Evolutionary conservation across 352 stramenopile genomes (phyloP).

Genomic region (Phytopythium montanum): DNA sequence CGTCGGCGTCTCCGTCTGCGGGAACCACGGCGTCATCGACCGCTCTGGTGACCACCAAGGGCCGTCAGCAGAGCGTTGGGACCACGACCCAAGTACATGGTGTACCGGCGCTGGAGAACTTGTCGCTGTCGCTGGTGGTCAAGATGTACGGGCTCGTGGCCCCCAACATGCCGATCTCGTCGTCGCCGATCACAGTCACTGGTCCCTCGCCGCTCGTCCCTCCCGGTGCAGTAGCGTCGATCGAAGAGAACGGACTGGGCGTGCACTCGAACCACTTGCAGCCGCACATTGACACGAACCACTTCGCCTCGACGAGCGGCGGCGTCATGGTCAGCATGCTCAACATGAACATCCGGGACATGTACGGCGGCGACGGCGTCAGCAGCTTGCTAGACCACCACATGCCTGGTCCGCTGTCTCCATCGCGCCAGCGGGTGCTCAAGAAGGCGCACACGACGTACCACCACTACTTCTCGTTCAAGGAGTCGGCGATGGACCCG

Average conservation of each 20-base stretch:
- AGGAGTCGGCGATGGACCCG: slow-evolving; percentile 79
- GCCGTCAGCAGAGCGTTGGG: background rate
- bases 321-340: slow-evolving; percentile 75
- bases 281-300: slow-evolving; percentile 50
- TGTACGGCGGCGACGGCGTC: slow-evolving; percentile 67
- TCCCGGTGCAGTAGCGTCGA: slow-evolving; percentile 24
- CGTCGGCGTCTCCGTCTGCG: slow-evolving; percentile 13
- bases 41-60: slow-evolving; percentile 33
- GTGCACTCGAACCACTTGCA: slow-evolving; percentile 13
- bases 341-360: slow-evolving; percentile 79
- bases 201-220: slow-evolving; percentile 26
- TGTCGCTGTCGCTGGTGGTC: slow-evolving; percentile 71
- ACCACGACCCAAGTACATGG: slow-evolving; percentile 6
- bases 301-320: slow-evolving; percentile 50
- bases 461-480: slow-evolving; percentile 73
- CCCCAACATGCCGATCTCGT: slow-evolving; percentile 54
- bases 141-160: slow-evolving; percentile 84
- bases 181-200: slow-evolving; percentile 36
- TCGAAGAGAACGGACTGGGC: slow-evolving; percentile 25
- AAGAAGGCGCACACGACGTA: slow-evolving; percentile 67
- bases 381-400: slow-evolving; percentile 52
- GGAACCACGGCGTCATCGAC: slow-evolving; percentile 21
- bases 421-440: slow-evolving; percentile 49
- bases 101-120: slow-evolving; percentile 53
- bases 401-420: slow-evolving; percentile 42